Base-by-base conservation (phyloP, 2,329 filamentous ascomycete species). In the Colletotrichum gloeosporioides region DNA sequence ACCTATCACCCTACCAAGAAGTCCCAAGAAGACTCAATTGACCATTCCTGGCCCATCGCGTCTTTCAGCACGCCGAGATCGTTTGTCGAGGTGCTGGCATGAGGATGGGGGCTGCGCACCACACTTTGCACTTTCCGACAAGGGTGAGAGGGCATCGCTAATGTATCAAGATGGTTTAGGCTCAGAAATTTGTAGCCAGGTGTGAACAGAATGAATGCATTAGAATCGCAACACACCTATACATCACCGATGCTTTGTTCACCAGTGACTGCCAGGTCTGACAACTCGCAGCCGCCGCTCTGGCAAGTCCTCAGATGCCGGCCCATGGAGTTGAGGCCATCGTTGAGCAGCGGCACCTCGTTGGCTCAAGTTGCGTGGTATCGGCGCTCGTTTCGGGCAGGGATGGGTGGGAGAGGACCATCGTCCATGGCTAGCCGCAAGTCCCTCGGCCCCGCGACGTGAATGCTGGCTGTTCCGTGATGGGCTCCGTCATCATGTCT, bases 341-440 rank as follows among this genome's bases (percentile, higher is more conserved):
- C 95, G 81, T 99, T 99, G 18, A 99, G 89, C 6, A 97, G 87
- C 1, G 96, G 95, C 6, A 99, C 93, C 78, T 99, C 96, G 82
- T 95, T 97, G 1, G 93, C 94, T 82, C 99, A 96, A 8, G 94
- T 93, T 0, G 95, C 94, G 81, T 99, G 0, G 96, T 96, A 80
- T 98, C 95, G 68, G 90, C 88, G 16, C 94, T 96, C 16, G 90
- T 89, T 82, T 98, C 96, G 0, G 95, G 96, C 13, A 99, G 87
- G 1, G 93, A 93, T 57, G 92, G 90, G 34, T 99, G 88, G 2
- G 95, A 94, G 63, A 95, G 86, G 5, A 95, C 95, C 80, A 99
- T 36, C 96, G 94, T 25, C 93, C 90, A 80, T 98, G 95, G 83
- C 99, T 97, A 2, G 94, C 95, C 8, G 97, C 96, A 70, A 99